A percentile compares a stretch with the other conserved stretches of the same genome.
phyloP scores from a whole-genome alignment of 768 basidiomycete species.

The Collybiopsis luxurians region DNA sequence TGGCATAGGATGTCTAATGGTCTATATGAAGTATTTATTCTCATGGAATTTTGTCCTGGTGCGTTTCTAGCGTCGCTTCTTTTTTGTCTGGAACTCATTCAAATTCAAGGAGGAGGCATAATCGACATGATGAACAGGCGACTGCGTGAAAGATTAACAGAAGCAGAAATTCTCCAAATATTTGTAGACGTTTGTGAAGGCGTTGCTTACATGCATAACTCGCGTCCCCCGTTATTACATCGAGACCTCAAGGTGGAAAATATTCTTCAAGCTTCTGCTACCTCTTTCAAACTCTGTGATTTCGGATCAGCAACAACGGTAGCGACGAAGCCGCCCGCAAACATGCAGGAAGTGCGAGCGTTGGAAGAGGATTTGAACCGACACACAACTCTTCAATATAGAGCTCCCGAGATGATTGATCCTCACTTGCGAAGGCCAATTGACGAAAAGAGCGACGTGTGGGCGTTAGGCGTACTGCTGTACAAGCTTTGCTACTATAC shows the following conservation, averaged over 20 bases:
- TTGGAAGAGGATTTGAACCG: constrained; percentile 90
- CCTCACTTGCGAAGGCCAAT: constrained; percentile 77
- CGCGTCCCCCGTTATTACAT: constrained; percentile 86
- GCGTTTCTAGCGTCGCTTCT: constrained; percentile 19
- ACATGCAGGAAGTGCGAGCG: constrained; percentile 78
- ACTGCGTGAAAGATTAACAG: constrained; percentile 89
- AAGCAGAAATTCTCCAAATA: constrained; percentile 95
- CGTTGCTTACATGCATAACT: constrained; percentile 94
- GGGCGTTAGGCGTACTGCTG: constrained; percentile 94
- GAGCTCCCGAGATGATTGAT: constrained; percentile 99
- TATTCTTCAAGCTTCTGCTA: constrained; percentile 83
- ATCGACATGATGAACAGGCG: constrained; percentile 99
- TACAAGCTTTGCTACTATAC: constrained; percentile 99
- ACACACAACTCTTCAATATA: constrained; percentile 95
- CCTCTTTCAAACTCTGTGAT: constrained; percentile 94
- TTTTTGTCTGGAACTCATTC: not conserved
- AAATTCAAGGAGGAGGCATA: constrained; percentile 81
- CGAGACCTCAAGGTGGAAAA: constrained; percentile 99
- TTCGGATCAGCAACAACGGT: constrained; percentile 92
- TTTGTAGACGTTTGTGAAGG: constrained; percentile 98
- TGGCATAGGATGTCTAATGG: constrained; percentile 84
- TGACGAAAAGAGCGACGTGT: constrained; percentile 95
- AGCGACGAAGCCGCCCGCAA: constrained; percentile 65
- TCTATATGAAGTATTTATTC: constrained; percentile 92
- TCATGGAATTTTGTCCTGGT: constrained; percentile 98